Evolutionary conservation across 2,329 filamentous ascomycete species (phyloP), one percentile per base, ranked within the genome.

Genomic region (Lachnum nothofagi): DNA sequence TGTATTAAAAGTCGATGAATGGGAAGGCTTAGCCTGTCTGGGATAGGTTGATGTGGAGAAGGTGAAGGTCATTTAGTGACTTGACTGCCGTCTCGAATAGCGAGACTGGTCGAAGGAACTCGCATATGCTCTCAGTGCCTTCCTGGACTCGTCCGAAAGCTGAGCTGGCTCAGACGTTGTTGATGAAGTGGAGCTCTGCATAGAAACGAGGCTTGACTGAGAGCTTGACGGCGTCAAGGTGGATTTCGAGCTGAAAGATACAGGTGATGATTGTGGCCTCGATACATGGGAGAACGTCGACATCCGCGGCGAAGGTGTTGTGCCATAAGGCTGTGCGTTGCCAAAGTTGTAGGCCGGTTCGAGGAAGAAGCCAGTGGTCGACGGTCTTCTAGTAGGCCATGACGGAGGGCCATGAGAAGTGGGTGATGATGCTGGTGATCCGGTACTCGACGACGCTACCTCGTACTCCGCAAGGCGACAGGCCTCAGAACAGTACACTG

Each of bases 401-500:
- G 74, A 73, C 16, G 75, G 66, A 35, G 73, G 70, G 47, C 71
- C 67, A 47, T 78, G 72, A 47, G 62, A 61, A 14, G 73, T 71
- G 42, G 79, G 77, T 9, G 80, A 82, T 63, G 76, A 80, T 45
- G 78, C 74, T 42, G 78, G 73, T 4, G 82, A 80, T 65, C 75
- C 74, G 12, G 76, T 71, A 44, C 74, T 71, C 14, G 72, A 70
- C 9, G 74, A 77, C 31, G 79, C 82, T 69, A 82, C 83, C 70
- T 95, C 90, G 61, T 91, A 83, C 70, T 95, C 91, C 58, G 88
- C 86, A 38, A 96, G 76, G 57, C 89, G 82, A 78, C 91, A 96
- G 24, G 87, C 81, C 72, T 96, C 90, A 40, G 89, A 95, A 78
- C 91, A 96, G 77, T 95, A 95, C 58, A 87, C 82, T 54, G 83